Evolutionary conservation across 1,284 basidiomycete genomes (phyloP).

Genomic region (Ganoderma lingzhi): DNA sequence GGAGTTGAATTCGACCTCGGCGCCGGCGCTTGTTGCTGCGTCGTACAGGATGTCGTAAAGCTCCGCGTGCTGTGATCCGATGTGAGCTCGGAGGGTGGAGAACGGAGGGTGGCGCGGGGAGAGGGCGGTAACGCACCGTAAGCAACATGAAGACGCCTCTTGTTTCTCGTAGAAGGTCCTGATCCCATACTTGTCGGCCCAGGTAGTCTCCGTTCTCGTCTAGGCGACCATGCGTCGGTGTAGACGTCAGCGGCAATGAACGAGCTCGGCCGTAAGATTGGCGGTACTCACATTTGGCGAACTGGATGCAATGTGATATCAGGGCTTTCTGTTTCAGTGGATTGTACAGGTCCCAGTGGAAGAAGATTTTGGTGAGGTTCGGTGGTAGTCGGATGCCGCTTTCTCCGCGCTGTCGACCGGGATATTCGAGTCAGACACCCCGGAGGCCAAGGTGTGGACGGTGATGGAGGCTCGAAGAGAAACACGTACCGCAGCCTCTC

Average conservation of each 20-base stretch:
- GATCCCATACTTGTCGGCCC: constrained; percentile 60
- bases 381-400: constrained; percentile 61
- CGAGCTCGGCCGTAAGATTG: not conserved
- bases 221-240: not conserved
- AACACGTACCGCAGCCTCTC: constrained; percentile 46
- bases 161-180: constrained; percentile 61
- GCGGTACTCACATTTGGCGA: constrained; percentile 46
- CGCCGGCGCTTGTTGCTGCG: constrained; percentile 49
- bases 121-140: constrained; percentile 50
- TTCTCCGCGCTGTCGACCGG: constrained; percentile 27
- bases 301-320: constrained; percentile 49
- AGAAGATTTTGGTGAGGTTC: constrained; percentile 63
- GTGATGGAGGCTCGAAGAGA: not conserved
- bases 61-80: constrained; percentile 48
- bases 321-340: constrained; percentile 46
- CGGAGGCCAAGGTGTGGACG: not conserved
- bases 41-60: constrained; percentile 50
- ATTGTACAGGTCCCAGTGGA: constrained; percentile 60
- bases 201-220: constrained; percentile 53
- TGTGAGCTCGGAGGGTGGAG: not conserved
- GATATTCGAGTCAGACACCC: not conserved
- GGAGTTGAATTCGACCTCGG: constrained; percentile 32
- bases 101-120: constrained; percentile 35
- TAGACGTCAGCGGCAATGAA: not conserved
- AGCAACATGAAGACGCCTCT: constrained; percentile 61